Conservation (phyloP, 495 filamentous ascomycete species). For the Glonium stellatum region DNA sequence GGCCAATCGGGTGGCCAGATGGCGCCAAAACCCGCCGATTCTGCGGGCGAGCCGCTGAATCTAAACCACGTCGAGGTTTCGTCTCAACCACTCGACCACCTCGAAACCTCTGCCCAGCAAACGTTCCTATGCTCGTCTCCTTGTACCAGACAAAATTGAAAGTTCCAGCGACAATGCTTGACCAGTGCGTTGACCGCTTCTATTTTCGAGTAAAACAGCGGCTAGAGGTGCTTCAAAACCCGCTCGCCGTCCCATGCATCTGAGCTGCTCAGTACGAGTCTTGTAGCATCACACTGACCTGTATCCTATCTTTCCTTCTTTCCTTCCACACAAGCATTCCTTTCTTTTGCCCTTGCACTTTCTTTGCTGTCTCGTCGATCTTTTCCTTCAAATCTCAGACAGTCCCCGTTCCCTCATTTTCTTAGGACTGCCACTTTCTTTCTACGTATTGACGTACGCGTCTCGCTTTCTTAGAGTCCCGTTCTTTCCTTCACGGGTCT, state of each 20-base stretch:
- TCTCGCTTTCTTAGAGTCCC: not conserved
- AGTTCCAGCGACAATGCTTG: constrained; percentile 10
- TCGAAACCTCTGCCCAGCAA: constrained; percentile 12
- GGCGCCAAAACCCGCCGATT: not conserved
- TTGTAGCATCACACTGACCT: constrained; percentile 15
- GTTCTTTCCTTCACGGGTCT: constrained; percentile 2
- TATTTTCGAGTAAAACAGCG: constrained; percentile 28
- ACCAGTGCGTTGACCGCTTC: constrained; percentile 19
- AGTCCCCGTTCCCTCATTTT: constrained; percentile 8
- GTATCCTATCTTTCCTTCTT: constrained; percentile 21
- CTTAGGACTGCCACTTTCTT: constrained; percentile 6
- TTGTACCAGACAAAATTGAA: constrained; percentile 12
- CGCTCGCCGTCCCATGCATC: constrained; percentile 4
- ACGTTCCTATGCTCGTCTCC: not conserved
- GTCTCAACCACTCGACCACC: constrained; percentile 2
- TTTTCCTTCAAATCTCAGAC: constrained; percentile 19
- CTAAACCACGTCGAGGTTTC: not conserved
- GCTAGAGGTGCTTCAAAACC: constrained; percentile 28
- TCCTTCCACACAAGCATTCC: constrained; percentile 18
- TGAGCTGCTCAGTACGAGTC: constrained; percentile 4
- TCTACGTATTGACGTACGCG: constrained; percentile 14
- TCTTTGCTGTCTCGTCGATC: constrained; percentile 17
- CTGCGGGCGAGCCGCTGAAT: constrained; percentile 5
- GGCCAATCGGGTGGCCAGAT: not conserved
- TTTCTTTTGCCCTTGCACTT: constrained; percentile 7